Percentiles rank a stretch among this genome's conserved stretches.
Conservation (phyloP, 257 asterid species). For the Parsonsia alboflavescens region DNA sequence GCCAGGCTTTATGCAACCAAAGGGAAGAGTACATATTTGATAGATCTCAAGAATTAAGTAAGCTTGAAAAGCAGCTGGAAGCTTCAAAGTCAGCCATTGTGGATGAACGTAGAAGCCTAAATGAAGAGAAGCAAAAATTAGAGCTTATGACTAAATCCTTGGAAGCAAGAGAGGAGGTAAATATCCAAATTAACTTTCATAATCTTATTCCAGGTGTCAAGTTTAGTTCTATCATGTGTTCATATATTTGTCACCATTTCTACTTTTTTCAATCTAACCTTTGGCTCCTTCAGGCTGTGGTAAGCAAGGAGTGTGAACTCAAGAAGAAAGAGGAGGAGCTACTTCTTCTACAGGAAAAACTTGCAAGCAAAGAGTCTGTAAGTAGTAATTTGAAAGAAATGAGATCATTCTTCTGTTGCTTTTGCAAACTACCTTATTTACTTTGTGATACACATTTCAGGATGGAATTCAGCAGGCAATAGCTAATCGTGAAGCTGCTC, state of each 20-base stretch:
- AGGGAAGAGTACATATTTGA: slow-evolving; percentile 68
- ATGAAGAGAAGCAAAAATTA: slow-evolving; percentile 47
- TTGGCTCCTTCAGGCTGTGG: slow-evolving; percentile 42
- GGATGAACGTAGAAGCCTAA: slow-evolving; percentile 43
- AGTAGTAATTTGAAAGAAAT: slow-evolving; percentile 25
- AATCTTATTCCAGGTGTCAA: not conserved
- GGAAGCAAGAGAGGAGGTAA: slow-evolving; percentile 81
- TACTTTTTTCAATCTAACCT: slow-evolving; percentile 4
- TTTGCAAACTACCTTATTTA: slow-evolving; percentile 5
- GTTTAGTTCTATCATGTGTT: slow-evolving; percentile 12
- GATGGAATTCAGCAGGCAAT: slow-evolving; percentile 45
- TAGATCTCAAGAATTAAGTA: slow-evolving; percentile 63
- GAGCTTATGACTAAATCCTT: slow-evolving; percentile 54
- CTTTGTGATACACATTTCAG: slow-evolving; percentile 41
- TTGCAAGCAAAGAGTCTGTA: slow-evolving; percentile 68
- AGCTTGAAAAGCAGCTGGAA: slow-evolving; percentile 58
- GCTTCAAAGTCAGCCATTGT: slow-evolving; percentile 45
- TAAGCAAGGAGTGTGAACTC: slow-evolving; percentile 51
- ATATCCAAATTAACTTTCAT: slow-evolving; percentile 3
- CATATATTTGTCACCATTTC: not conserved
- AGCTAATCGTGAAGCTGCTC: slow-evolving; percentile 52
- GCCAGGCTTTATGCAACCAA: slow-evolving; percentile 76
- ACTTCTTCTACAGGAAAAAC: slow-evolving; percentile 56
- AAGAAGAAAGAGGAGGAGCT: slow-evolving; percentile 74
- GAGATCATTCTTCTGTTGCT: not conserved